Percentiles rank a stretch among this genome's conserved stretches.
Evolutionary conservation across 2,329 filamentous ascomycete species (phyloP).

Genomic region (Tolypocladium sp.): DNA sequence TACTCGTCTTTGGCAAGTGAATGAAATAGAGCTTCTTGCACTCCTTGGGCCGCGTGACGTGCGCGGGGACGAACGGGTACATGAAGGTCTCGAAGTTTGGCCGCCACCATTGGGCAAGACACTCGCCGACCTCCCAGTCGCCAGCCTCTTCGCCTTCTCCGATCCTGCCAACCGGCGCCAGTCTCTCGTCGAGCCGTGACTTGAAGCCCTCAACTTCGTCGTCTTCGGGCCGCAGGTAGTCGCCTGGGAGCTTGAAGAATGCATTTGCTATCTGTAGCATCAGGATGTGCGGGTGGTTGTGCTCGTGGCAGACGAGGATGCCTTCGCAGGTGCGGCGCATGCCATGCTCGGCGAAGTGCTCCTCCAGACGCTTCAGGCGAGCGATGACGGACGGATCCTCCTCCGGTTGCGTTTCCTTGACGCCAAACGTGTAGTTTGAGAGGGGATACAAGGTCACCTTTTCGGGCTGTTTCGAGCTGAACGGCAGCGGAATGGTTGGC

Average conservation of each 20-base stretch:
- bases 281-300: conserved; percentile 96
- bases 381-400: conserved; percentile 94
- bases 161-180: conserved; percentile 82
- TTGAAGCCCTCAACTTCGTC: conserved; percentile 96
- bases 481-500: conserved; percentile 70
- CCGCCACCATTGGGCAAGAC: conserved; percentile 95
- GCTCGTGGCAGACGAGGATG: conserved; percentile 94
- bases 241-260: conserved; percentile 97
- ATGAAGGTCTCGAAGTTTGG: conserved; percentile 99
- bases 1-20: conserved; percentile 85
- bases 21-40: conserved; percentile 99
- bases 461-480: conserved; percentile 81
- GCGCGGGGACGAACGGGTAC: conserved; percentile 95
- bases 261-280: conserved; percentile 99
- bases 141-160: conserved; percentile 76
- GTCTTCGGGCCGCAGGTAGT: conserved; percentile 83
- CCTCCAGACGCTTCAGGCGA: conserved; percentile 85
- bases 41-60: conserved; percentile 94
- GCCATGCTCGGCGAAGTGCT: conserved; percentile 84
- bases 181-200: conserved; percentile 77
- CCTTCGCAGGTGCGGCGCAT: conserved; percentile 98
- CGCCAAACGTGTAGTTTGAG: conserved; percentile 97
- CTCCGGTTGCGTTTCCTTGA: conserved; percentile 96
- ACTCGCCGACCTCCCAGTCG: conserved; percentile 92
- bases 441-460: conserved; percentile 90